These are phyloP conservation scores for Ganoderma sinense DNA, from an alignment of 1,284 basidiomycete species.

Conservation along the genomic window DNA sequence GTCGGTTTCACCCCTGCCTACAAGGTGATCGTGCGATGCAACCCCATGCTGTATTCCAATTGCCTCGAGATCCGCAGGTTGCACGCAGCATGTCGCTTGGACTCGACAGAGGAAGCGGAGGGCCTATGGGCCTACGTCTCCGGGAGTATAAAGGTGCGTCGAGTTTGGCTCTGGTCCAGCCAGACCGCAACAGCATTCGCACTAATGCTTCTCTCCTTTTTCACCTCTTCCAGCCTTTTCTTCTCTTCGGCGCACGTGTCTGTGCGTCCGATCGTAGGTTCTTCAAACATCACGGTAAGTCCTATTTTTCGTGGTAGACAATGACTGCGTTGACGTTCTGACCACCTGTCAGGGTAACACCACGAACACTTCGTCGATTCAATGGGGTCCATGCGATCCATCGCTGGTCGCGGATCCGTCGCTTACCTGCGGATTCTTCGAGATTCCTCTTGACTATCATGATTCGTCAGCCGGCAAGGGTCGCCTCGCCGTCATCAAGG, in stretches of 20 bases:
- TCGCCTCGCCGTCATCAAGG: conserved; percentile 17
- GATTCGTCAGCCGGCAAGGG: conserved; percentile 15
- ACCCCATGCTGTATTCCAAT: not conserved
- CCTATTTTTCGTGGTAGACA: not conserved
- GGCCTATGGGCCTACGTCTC: not conserved
- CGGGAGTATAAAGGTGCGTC: not conserved
- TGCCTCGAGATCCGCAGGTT: not conserved
- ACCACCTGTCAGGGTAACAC: not conserved
- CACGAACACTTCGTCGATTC: not conserved
- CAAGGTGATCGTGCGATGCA: not conserved
- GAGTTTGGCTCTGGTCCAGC: not conserved
- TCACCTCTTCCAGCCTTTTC: not conserved
- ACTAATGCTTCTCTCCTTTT: not conserved
- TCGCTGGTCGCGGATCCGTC: not conserved
- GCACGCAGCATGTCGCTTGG: no score
- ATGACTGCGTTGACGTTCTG: not conserved
- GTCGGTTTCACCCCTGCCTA: not conserved
- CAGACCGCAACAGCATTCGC: not conserved
- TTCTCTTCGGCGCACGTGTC: not conserved
- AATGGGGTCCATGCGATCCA: conserved; percentile 18
- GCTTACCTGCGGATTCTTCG: conserved; percentile 18
- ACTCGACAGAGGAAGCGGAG: not conserved
- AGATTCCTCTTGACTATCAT: conserved; percentile 24
- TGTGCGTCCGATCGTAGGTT: not conserved
- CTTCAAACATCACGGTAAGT: not conserved